phyloP scores from a whole-genome alignment of 78 protist species.

The Chrysochromulina tobinii region DNA sequence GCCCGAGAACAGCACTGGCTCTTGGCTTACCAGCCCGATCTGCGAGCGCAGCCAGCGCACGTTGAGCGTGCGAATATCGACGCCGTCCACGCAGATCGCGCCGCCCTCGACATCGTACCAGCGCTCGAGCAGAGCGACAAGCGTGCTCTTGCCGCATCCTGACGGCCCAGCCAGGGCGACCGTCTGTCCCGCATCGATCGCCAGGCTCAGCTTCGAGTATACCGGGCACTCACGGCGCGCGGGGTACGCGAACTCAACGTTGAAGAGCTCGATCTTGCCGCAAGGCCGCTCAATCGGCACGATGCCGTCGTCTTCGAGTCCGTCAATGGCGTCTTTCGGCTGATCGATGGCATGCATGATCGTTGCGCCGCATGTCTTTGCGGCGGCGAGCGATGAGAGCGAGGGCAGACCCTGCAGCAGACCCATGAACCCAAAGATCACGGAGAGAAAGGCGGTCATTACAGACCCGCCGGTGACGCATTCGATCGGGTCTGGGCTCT shows the following conservation, averaged over 20 bases:
- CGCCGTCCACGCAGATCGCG: constrained; percentile 53
- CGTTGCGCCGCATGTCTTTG: not conserved
- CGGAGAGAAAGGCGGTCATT: constrained; percentile 47
- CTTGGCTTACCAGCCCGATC: constrained; percentile 66
- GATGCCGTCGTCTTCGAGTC: not conserved
- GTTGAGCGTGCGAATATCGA: constrained; percentile 14
- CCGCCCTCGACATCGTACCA: constrained; percentile 64
- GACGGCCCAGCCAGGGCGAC: constrained; percentile 90
- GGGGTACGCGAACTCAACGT: constrained; percentile 75
- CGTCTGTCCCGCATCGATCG: constrained; percentile 66
- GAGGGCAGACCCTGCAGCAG: constrained; percentile 37
- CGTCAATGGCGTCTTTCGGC: not conserved
- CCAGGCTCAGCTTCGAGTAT: constrained; percentile 54
- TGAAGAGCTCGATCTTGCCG: not conserved
- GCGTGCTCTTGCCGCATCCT: constrained; percentile 90
- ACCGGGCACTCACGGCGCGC: constrained; percentile 69
- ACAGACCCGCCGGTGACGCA: no score
- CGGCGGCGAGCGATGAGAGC: constrained; percentile 43
- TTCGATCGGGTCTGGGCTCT: not conserved
- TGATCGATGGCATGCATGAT: not conserved
- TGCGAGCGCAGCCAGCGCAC: constrained; percentile 41
- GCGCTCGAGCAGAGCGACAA: constrained; percentile 45
- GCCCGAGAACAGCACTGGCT: constrained; percentile 73
- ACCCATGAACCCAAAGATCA: not conserved
- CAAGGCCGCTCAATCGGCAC: not conserved